Conservation (phyloP, 1,284 basidiomycete genomes). For the Sanghuangporus baumii region DNA sequence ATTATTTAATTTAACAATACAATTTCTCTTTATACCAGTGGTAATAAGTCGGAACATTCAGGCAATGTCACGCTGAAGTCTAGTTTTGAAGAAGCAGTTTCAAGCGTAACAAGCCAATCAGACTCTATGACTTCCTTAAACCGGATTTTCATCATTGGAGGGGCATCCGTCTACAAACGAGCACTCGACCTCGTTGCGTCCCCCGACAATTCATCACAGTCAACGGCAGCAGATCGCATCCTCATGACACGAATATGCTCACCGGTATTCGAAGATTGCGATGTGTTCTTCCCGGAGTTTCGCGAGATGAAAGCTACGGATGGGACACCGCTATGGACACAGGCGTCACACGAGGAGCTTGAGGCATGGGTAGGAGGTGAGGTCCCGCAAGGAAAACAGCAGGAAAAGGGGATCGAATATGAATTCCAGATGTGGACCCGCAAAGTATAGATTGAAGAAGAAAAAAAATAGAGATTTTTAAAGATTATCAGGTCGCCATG, state of each 20-base stretch:
- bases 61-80: constrained; percentile 18
- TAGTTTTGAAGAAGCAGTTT: constrained; percentile 16
- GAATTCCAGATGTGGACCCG: constrained; percentile 92
- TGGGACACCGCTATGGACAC: constrained; percentile 44
- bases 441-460: constrained; percentile 14
- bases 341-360: constrained; percentile 56
- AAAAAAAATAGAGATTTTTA: background rate
- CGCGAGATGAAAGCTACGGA: constrained; percentile 27
- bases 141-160: constrained; percentile 83
- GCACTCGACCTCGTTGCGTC: constrained; percentile 42
- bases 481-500: background rate
- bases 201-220: constrained; percentile 16
- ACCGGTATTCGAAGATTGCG: constrained; percentile 77
- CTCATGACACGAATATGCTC: constrained; percentile 81
- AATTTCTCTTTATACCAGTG: background rate
- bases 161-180: constrained; percentile 79
- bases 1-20: background rate
- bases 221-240: constrained; percentile 57
- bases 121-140: constrained; percentile 30
- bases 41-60: background rate
- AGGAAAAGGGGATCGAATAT: constrained; percentile 79
- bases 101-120: constrained; percentile 12
- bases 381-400: constrained; percentile 69
- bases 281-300: constrained; percentile 83
- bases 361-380: constrained; percentile 74